These are phyloP conservation scores for Chiua sp. DNA, from an alignment of 1,284 basidiomycete species.

Conservation along the genomic window DNA sequence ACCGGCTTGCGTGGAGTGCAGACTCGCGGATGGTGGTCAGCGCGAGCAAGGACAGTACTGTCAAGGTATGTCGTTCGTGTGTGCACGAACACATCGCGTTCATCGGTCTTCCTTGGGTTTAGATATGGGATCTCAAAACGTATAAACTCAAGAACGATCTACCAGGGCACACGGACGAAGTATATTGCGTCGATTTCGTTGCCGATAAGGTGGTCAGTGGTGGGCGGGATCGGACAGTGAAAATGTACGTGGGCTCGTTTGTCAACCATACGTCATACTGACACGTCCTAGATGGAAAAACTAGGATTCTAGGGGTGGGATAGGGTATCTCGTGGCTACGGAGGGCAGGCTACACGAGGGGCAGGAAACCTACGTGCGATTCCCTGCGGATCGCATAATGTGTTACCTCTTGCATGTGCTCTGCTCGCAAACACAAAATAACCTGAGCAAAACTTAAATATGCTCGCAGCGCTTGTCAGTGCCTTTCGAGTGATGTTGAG, in stretches of 20 bases:
- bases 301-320: conserved; percentile 12
- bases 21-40: conserved; percentile 93
- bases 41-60: conserved; percentile 94
- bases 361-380: neutral
- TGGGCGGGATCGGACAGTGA: conserved; percentile 75
- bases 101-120: neutral
- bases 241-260: conserved; percentile 54
- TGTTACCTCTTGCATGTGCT: no score
- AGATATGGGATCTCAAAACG: conserved; percentile 96
- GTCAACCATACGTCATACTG: neutral
- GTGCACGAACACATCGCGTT: neutral
- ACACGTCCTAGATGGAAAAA: conserved; percentile 35
- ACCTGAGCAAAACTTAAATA: neutral
- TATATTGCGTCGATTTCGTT: conserved; percentile 98
- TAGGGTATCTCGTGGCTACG: no score
- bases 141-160: conserved; percentile 94
- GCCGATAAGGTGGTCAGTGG: conserved; percentile 98
- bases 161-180: conserved; percentile 97
- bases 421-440: neutral
- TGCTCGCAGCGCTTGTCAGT: no score
- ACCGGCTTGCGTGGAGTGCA: conserved; percentile 94
- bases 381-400: no score
- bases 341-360: neutral
- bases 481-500: no score
- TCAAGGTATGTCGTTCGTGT: conserved; percentile 69